phyloP scores from a whole-genome alignment of 345 rosid species.

The Clausena lansium region DNA sequence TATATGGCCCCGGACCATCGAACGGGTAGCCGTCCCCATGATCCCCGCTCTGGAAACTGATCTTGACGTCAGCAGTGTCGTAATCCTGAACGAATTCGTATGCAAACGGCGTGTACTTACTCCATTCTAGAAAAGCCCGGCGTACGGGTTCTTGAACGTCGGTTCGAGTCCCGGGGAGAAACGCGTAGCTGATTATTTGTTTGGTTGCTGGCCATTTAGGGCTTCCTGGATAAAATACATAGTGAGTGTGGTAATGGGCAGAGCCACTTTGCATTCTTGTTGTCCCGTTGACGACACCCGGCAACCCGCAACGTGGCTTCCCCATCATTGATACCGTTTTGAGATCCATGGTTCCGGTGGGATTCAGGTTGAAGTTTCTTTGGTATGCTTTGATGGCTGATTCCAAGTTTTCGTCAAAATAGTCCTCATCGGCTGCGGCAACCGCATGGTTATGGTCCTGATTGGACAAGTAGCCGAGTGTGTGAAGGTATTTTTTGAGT shows the following conservation, averaged over 20 bases:
- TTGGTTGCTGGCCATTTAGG: background rate
- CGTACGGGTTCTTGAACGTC: background rate
- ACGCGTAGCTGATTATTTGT: background rate
- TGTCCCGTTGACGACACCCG: slow-evolving; percentile 16
- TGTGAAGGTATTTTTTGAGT: slow-evolving; percentile 15
- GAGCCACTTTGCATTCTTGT: slow-evolving; percentile 1
- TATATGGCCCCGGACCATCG: background rate
- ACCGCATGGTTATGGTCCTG: background rate
- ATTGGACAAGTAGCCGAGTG: slow-evolving; percentile 1
- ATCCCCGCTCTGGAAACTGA: background rate
- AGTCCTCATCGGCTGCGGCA: background rate
- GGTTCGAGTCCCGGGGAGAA: background rate
- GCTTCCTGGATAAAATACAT: background rate
- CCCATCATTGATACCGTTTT: slow-evolving; percentile 3
- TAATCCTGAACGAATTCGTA: background rate
- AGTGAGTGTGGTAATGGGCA: background rate
- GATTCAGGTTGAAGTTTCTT: slow-evolving; percentile 12
- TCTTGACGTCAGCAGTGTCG: background rate
- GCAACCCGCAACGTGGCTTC: background rate
- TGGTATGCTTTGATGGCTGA: slow-evolving; percentile 21
- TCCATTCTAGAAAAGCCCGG: background rate
- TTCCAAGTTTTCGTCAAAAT: slow-evolving; percentile 21
- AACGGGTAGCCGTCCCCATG: slow-evolving; percentile 11
- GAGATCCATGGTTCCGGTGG: slow-evolving; percentile 8
- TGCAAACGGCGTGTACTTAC: background rate